Evolutionary conservation across 805 yeast species (phyloP).

Genomic region (Teunomyces stri): DNA sequence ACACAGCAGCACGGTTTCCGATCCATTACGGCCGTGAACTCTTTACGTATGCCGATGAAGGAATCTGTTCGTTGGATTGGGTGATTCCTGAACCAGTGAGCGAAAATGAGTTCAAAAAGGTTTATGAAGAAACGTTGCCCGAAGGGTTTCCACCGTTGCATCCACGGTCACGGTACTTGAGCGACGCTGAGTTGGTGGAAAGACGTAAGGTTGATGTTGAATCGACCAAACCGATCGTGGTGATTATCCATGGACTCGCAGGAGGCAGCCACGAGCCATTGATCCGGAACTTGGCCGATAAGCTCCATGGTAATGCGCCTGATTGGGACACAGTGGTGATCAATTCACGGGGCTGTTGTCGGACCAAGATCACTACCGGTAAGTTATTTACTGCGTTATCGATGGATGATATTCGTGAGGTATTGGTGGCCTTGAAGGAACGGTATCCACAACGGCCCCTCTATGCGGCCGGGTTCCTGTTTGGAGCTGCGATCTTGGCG

Average conservation of each 20-base stretch:
- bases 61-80: slow-evolving; percentile 74
- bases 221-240: slow-evolving; percentile 54
- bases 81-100: slow-evolving; percentile 40
- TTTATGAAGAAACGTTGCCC: slow-evolving; percentile 30
- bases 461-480: slow-evolving; percentile 73
- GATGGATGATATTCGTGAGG: slow-evolving; percentile 64
- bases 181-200: slow-evolving; percentile 43
- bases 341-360: slow-evolving; percentile 75
- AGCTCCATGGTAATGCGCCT: slow-evolving; percentile 6
- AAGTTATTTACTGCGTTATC: slow-evolving; percentile 67
- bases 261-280: slow-evolving; percentile 86
- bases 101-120: slow-evolving; percentile 21
- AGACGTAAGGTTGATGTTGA: slow-evolving; percentile 10
- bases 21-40: slow-evolving; percentile 76
- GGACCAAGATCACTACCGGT: slow-evolving; percentile 66
- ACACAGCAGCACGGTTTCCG: slow-evolving; percentile 48
- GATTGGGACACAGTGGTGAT: slow-evolving; percentile 67
- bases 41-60: slow-evolving; percentile 59
- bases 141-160: slow-evolving; percentile 42
- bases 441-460: slow-evolving; percentile 60
- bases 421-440: slow-evolving; percentile 48
- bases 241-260: slow-evolving; percentile 72
- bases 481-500: slow-evolving; percentile 70
- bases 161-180: slow-evolving; percentile 51
- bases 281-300: slow-evolving; percentile 54